These are phyloP conservation scores for Polytolypa hystricis DNA, from an alignment of 2,329 filamentous ascomycete species.

Conservation along the genomic window DNA sequence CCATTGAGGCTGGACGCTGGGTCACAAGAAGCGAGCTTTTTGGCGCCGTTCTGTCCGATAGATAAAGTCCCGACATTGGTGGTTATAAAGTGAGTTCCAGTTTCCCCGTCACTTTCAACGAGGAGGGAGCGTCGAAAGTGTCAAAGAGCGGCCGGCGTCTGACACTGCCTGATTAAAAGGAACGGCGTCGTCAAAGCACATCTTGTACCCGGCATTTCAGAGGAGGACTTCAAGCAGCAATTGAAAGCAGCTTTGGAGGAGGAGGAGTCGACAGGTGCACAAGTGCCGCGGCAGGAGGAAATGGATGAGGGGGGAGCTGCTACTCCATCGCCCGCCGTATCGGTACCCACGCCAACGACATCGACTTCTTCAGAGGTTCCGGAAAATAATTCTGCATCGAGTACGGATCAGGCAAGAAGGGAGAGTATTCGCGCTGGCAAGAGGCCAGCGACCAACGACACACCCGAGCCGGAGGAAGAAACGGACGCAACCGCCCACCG, in stretches of 20 bases:
- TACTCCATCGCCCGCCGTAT: conserved; percentile 3
- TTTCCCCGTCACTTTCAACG: no score
- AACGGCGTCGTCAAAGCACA: conserved; percentile 71
- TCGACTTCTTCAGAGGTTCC: conserved; percentile 6
- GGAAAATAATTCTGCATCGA: conserved; percentile 11
- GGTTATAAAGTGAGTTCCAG: conserved; percentile 28
- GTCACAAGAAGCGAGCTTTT: conserved; percentile 68
- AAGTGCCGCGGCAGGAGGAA: conserved; percentile 7
- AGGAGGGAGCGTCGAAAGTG: no score
- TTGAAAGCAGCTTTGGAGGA: conserved; percentile 36
- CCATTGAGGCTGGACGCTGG: conserved; percentile 59
- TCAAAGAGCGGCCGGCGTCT: conserved; percentile 1
- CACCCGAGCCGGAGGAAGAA: conserved; percentile 1
- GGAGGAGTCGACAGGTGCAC: conserved; percentile 10
- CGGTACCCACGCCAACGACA: conserved; percentile 6
- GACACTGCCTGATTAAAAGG: conserved; percentile 26
- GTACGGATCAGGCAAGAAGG: no score
- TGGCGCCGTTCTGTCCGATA: conserved; percentile 75
- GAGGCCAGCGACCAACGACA: conserved; percentile 3
- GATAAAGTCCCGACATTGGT: conserved; percentile 66
- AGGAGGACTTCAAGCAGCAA: conserved; percentile 54
- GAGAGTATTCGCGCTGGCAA: conserved; percentile 18
- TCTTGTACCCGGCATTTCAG: conserved; percentile 52
- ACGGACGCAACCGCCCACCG: conserved; percentile 33
- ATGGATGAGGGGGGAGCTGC: conserved; percentile 2